Evolutionary conservation across 2,329 filamentous ascomycete genomes (phyloP), one percentile per base, ranked within the genome.

Genomic region (Aspergillus tanneri): DNA sequence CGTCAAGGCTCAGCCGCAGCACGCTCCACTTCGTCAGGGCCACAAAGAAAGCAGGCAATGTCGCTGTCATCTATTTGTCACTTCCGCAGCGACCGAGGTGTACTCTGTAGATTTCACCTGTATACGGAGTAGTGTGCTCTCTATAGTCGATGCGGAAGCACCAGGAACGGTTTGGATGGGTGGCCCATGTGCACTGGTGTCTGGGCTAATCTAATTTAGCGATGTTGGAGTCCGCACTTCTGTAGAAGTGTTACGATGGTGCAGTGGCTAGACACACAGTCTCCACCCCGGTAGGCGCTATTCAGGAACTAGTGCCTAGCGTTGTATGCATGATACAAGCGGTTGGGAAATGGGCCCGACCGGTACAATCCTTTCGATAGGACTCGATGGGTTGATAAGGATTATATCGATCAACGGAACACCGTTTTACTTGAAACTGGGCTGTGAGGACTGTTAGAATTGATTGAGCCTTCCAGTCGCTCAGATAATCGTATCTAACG

Each of bases 1-100:
- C 47, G 44, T 41, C 47, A 47, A 47, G 43, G 43, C 47, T 50
- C 47, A 50, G 47, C 43, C 47, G 47, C 47, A 46, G 43, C 30
- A 36, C 11, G 37, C 42, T 46, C 47, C 42, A 49, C 47, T 12
- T 19, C 11, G 16, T 35, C 21, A 43, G 30, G 30, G 30, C 30
- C 6, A 32, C 16, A 18, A 34, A 6, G 30, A 34, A 34, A 32
- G 12, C 14, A 18, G 16, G 30, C 18, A 43, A 14, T n/a, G 18
- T 14, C 11, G 27, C 18, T 19, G 9, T 30, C 23, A 23, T 19
- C 27, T 19, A 43, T 35, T 43, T 21, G n/a, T 35, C 16, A 18
- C 30, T 34, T 18, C 30, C 30, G 30, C 30, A 35, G 41, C 18
- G 21, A 18, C 30, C 9, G 21, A 14, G 21, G 12, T 10, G 30